Conservation (phyloP, 208 protist genomes). For the Acanthamoeba quina region DNA sequence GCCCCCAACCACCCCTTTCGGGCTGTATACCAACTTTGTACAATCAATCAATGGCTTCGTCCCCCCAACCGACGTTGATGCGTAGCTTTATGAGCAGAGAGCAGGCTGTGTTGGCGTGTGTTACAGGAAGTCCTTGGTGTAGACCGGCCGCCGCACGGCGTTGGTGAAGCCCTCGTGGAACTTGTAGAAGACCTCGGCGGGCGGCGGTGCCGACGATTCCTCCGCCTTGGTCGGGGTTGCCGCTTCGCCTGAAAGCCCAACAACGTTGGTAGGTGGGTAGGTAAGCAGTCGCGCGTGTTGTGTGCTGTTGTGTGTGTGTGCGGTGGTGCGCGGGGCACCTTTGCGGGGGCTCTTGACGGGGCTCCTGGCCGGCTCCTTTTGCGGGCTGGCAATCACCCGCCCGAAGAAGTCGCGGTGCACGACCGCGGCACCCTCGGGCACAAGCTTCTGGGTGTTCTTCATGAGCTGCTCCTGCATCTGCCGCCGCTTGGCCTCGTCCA, state of each 20-base stretch:
- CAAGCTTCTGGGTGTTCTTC: constrained; percentile 8
- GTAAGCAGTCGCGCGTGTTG: no score
- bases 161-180: constrained; percentile 76
- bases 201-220: background rate
- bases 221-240: background rate
- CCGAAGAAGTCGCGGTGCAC: constrained; percentile 27
- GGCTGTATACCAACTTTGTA: no score
- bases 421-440: background rate
- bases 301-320: background rate
- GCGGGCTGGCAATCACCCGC: background rate
- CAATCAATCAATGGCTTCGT: no score
- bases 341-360: constrained; percentile 40
- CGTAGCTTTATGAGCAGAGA: no score
- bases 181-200: constrained; percentile 42
- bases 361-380: constrained; percentile 23
- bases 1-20: no score
- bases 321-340: background rate
- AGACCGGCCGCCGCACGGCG: constrained; percentile 66
- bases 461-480: constrained; percentile 16
- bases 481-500: background rate
- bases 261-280: no score
- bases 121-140: constrained; percentile 61
- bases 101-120: no score
- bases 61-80: no score
- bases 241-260: background rate